These are phyloP conservation scores for Podaxis mareebaensis DNA, from an alignment of 768 basidiomycete species.

Conservation along the genomic window DNA sequence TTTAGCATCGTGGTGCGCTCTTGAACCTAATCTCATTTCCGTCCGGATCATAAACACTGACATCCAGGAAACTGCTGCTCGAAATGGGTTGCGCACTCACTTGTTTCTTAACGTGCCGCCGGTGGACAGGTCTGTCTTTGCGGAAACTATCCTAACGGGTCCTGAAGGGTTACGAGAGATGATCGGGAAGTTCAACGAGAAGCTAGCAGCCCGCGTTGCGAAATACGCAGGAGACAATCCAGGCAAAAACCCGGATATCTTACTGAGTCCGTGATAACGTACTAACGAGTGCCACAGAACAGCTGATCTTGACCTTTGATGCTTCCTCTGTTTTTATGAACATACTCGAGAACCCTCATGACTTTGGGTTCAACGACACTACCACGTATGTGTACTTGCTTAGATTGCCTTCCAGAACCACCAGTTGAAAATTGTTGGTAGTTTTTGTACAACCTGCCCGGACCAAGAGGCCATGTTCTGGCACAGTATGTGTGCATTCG, in stretches of 20 bases:
- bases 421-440: not conserved
- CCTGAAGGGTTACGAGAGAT: not conserved
- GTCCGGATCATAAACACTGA: not conserved
- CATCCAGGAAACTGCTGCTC: not conserved
- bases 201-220: not conserved
- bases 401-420: not conserved
- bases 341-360: not conserved
- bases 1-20: not conserved
- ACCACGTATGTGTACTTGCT: not conserved
- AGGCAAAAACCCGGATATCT: not conserved
- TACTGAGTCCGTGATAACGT: not conserved
- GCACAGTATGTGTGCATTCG: not conserved
- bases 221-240: conserved; percentile 8
- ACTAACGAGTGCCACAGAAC: not conserved
- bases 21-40: not conserved
- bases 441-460: conserved; percentile 2
- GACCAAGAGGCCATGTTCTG: conserved; percentile 1
- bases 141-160: not conserved
- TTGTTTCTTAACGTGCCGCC: conserved; percentile 1
- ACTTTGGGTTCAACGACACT: conserved; percentile 7
- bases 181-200: not conserved
- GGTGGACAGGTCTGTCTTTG: conserved; percentile 1
- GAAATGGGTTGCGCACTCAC: conserved; percentile 1
- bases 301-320: conserved; percentile 2
- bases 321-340: not conserved